These are phyloP conservation scores for Drechslerella coelobrocha DNA, from an alignment of 2,329 filamentous ascomycete genomes.

Conservation along the genomic window DNA sequence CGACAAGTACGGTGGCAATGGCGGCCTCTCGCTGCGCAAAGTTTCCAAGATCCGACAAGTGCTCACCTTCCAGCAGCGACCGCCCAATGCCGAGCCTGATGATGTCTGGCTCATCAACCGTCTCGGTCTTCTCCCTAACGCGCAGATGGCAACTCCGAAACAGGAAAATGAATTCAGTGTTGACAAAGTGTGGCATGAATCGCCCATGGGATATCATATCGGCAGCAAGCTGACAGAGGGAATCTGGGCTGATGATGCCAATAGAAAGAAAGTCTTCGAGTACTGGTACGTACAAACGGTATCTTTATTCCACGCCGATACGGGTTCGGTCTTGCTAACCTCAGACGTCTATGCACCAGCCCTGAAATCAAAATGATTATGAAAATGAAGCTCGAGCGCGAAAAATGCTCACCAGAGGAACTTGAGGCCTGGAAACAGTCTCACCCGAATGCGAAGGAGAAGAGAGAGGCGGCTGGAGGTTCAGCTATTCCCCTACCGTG, in stretches of 20 bases:
- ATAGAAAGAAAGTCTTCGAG: constrained; percentile 64
- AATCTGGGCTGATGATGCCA: constrained; percentile 63
- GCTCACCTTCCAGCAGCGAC: constrained; percentile 59
- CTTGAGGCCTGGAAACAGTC: constrained; percentile 9
- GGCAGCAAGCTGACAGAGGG: constrained; percentile 61
- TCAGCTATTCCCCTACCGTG: too few species aligned
- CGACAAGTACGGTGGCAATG: constrained; percentile 64
- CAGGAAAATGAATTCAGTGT: constrained; percentile 63
- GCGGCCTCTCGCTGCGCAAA: constrained; percentile 65
- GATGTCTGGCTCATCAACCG: constrained; percentile 67
- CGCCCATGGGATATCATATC: constrained; percentile 68
- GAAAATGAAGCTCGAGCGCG: constrained; percentile 64
- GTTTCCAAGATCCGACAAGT: constrained; percentile 65
- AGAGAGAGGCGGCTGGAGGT: neutral
- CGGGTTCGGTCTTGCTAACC: neutral
- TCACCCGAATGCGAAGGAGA: constrained; percentile 15
- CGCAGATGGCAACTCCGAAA: constrained; percentile 64
- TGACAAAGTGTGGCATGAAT: constrained; percentile 61
- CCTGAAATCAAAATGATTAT: constrained; percentile 67
- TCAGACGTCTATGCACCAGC: constrained; percentile 52
- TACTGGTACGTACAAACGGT: constrained; percentile 59
- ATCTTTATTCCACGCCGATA: neutral
- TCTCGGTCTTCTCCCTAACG: constrained; percentile 62
- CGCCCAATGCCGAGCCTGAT: constrained; percentile 59
- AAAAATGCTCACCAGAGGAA: constrained; percentile 32